These are phyloP conservation scores for Cladosporium austrohemisphaericum DNA, from an alignment of 2,329 filamentous ascomycete species.

Conservation along the genomic window DNA sequence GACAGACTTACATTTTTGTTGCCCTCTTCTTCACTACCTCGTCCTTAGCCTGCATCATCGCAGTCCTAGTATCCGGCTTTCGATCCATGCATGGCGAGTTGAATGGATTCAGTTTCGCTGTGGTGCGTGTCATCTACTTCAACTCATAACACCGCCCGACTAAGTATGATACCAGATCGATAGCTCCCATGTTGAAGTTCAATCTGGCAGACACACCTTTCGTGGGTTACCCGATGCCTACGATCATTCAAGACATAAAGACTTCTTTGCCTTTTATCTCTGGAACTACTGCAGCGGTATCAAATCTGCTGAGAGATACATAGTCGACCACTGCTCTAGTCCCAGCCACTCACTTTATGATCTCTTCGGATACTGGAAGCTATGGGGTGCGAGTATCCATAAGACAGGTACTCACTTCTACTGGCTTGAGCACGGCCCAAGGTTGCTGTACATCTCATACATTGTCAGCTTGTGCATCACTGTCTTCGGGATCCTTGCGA, in stretches of 20 bases:
- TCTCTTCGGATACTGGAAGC: background rate
- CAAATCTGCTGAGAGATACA: background rate
- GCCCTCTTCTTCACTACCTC: background rate
- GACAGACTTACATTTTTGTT: background rate
- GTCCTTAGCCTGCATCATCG: background rate
- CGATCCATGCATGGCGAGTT: background rate
- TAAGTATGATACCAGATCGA: background rate
- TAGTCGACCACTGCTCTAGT: background rate
- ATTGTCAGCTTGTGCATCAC: background rate
- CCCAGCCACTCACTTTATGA: background rate
- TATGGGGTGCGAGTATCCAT: background rate
- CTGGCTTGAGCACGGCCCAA: background rate
- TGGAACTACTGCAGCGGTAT: background rate
- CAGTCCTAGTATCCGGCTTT: background rate
- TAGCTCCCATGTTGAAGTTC: background rate
- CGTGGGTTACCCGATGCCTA: background rate
- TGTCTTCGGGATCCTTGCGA: background rate
- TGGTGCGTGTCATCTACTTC: background rate
- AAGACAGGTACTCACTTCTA: background rate
- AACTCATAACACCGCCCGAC: too few species aligned
- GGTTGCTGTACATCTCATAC: background rate
- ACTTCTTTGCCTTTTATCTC: background rate
- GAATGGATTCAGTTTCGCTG: background rate
- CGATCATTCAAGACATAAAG: background rate
- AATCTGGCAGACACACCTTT: background rate